Evolutionary conservation across 352 stramenopile genomes (phyloP).

Genomic region (Globisporangium solare): DNA sequence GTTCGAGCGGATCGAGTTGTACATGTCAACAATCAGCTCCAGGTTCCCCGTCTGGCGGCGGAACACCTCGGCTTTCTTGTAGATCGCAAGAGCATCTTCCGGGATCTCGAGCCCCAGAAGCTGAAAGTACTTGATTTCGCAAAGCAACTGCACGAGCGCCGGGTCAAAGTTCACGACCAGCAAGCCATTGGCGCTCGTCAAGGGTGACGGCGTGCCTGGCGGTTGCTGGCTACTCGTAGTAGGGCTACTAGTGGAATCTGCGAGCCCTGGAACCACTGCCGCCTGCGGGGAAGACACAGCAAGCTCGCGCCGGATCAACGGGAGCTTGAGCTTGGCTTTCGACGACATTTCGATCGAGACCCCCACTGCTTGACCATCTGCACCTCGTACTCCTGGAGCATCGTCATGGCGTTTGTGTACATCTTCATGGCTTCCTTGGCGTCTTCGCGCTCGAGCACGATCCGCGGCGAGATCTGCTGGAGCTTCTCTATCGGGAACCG

Average conservation of each 20-base stretch:
- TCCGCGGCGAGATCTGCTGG: conserved; percentile 61
- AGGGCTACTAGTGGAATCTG: background rate
- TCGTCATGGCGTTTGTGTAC: conserved; percentile 85
- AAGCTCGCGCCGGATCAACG: conserved; percentile 65
- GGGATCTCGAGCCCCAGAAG: conserved; percentile 88
- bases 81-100: conserved; percentile 88
- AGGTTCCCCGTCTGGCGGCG: conserved; percentile 88
- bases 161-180: conserved; percentile 91
- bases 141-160: conserved; percentile 84
- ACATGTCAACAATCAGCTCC: conserved; percentile 91
- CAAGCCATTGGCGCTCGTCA: conserved; percentile 10
- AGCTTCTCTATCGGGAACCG: conserved; percentile 88
- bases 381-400: conserved; percentile 79
- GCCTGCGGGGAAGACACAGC: background rate
- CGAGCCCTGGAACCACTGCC: background rate
- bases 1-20: conserved; percentile 88
- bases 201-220: conserved; percentile 6
- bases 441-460: conserved; percentile 87
- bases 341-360: conserved; percentile 76
- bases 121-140: conserved; percentile 94
- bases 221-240: conserved; percentile 9
- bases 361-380: conserved; percentile 81
- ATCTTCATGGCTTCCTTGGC: conserved; percentile 87
- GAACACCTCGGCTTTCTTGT: conserved; percentile 90
- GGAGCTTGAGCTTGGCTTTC: conserved; percentile 85